Evolutionary conservation across 106 monocot species (phyloP).

Genomic region (Phalaenopsis aphrodite): DNA sequence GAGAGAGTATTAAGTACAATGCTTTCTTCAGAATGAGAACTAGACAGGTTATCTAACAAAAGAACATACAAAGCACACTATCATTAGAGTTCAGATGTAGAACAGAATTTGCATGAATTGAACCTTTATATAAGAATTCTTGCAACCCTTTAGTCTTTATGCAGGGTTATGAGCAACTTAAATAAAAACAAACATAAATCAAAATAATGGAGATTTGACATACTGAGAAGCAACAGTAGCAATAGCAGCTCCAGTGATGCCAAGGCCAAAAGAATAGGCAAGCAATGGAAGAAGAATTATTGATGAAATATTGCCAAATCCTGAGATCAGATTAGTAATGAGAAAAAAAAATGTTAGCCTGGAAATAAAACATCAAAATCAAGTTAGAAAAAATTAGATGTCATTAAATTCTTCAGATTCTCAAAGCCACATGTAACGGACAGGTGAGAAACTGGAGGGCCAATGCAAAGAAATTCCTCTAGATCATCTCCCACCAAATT

Average conservation of each 20-base stretch:
- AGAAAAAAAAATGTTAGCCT: slow-evolving; percentile 5
- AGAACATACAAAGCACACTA: neutral
- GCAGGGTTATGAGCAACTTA: slow-evolving; percentile 4
- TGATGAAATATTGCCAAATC: slow-evolving; percentile 77
- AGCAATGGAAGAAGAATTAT: slow-evolving; percentile 73
- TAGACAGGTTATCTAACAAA: neutral
- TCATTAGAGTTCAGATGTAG: neutral
- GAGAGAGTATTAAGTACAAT: neutral
- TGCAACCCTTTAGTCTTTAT: neutral
- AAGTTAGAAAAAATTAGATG: neutral
- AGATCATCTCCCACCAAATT: too few species aligned
- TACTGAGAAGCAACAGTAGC: slow-evolving; percentile 95
- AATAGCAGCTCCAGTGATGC: slow-evolving; percentile 88
- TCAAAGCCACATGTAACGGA: neutral
- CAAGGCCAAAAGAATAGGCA: slow-evolving; percentile 58
- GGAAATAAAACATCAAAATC: neutral
- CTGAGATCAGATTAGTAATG: slow-evolving; percentile 30
- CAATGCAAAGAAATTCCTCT: too few species aligned
- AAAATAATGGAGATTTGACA: slow-evolving; percentile 11
- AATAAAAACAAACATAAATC: neutral
- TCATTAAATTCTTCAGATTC: neutral
- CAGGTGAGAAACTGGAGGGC: neutral
- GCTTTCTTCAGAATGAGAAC: neutral
- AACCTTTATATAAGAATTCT: neutral
- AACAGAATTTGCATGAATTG: neutral